phyloP scores from a whole-genome alignment of 2,329 filamentous ascomycete genomes.

The Fusarium proliferatum region DNA sequence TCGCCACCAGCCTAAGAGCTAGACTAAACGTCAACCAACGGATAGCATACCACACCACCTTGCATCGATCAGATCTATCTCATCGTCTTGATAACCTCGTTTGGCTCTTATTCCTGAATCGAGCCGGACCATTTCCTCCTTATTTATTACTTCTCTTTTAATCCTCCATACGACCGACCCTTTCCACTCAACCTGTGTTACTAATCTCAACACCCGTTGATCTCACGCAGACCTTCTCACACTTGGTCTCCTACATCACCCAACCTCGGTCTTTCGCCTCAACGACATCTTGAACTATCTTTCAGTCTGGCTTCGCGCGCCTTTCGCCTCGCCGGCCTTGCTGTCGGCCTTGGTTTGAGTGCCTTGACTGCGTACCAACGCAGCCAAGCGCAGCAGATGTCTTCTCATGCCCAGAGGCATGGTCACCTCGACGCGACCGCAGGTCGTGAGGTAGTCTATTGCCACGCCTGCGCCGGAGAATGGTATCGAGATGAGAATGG shows the following conservation, averaged over 20 bases:
- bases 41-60: constrained; percentile 24
- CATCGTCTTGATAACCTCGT: constrained; percentile 18
- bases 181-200: background rate
- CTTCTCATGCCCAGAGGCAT: constrained; percentile 42
- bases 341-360: constrained; percentile 68
- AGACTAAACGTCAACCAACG: constrained; percentile 12
- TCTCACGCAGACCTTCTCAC: background rate
- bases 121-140: background rate
- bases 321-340: constrained; percentile 64
- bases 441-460: constrained; percentile 81
- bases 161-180: background rate
- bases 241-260: background rate
- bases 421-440: constrained; percentile 62
- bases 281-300: constrained; percentile 26
- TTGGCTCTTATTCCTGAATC: constrained; percentile 12
- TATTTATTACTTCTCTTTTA: background rate
- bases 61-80: constrained; percentile 8
- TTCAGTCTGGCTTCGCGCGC: constrained; percentile 67
- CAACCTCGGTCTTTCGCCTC: constrained; percentile 1
- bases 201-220: background rate
- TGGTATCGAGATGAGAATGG: constrained; percentile 80
- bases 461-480: constrained; percentile 82
- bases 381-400: constrained; percentile 57
- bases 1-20: constrained; percentile 34
- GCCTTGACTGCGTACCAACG: constrained; percentile 66